Evolutionary conservation across 2,329 filamentous ascomycete species (phyloP).

Genomic region (Colletotrichum lentis): DNA sequence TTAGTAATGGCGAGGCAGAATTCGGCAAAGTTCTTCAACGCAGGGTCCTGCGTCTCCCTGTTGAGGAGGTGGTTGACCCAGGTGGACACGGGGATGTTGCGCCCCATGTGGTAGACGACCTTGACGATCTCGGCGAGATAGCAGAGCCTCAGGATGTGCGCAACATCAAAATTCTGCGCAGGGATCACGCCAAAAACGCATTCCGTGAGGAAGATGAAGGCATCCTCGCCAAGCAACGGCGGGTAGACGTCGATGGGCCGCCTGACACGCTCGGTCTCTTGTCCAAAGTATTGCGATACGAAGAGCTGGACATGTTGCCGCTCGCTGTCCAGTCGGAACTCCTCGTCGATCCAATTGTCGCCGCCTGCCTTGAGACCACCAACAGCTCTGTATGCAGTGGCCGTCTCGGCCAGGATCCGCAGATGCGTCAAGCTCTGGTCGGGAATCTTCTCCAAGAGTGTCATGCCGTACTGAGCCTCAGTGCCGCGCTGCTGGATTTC

Average conservation of each 20-base stretch:
- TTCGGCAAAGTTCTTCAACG: slow-evolving; percentile 62
- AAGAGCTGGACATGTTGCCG: slow-evolving; percentile 81
- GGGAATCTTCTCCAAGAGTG: slow-evolving; percentile 83
- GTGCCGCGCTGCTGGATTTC: slow-evolving; percentile 93
- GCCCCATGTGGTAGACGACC: slow-evolving; percentile 69
- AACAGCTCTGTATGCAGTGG: slow-evolving; percentile 82
- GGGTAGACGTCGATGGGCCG: slow-evolving; percentile 57
- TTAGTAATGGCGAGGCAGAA: slow-evolving; percentile 62
- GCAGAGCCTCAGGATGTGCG: slow-evolving; percentile 83
- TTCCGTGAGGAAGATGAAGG: slow-evolving; percentile 84
- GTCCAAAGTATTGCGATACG: slow-evolving; percentile 62
- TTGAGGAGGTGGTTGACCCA: slow-evolving; percentile 59
- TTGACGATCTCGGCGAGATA: slow-evolving; percentile 93
- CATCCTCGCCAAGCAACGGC: slow-evolving; percentile 73
- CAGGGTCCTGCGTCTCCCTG: slow-evolving; percentile 54
- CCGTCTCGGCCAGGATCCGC: slow-evolving; percentile 87
- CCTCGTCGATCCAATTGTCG: slow-evolving; percentile 68
- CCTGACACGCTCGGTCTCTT: slow-evolving; percentile 51
- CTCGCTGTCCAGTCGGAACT: slow-evolving; percentile 73
- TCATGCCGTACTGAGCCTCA: slow-evolving; percentile 75
- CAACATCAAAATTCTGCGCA: slow-evolving; percentile 74
- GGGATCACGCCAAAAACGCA: slow-evolving; percentile 75
- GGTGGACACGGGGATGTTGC: slow-evolving; percentile 59
- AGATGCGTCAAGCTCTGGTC: slow-evolving; percentile 86
- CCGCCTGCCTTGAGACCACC: slow-evolving; percentile 71